Percentiles rank a stretch among this genome's conserved stretches.
phyloP scores from a whole-genome alignment of 2,329 filamentous ascomycete species.

The Cladosporium sp. region DNA sequence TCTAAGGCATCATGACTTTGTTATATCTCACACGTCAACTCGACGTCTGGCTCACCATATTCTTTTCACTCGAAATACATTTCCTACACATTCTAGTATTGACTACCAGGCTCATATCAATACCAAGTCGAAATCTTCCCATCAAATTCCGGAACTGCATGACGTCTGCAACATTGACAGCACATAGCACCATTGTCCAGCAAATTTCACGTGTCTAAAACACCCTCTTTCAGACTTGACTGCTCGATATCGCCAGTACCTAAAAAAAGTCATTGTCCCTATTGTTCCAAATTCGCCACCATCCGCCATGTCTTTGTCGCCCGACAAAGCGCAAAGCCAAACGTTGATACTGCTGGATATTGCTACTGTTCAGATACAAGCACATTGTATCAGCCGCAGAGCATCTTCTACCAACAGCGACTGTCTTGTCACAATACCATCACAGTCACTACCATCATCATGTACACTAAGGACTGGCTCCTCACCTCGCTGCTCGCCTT shows the following conservation, averaged over 20 bases:
- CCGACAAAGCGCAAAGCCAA: slow-evolving; percentile 1
- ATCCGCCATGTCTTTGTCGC: background rate
- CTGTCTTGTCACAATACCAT: background rate
- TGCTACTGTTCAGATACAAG: background rate
- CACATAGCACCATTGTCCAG: background rate
- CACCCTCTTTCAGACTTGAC: background rate
- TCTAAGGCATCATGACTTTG: background rate
- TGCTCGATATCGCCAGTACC: background rate
- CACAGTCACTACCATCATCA: slow-evolving; percentile 2
- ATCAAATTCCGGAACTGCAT: background rate
- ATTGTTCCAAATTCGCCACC: background rate
- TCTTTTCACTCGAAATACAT: too few species aligned
- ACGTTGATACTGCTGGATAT: background rate
- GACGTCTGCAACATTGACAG: background rate
- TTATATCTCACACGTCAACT: background rate
- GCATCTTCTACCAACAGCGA: background rate
- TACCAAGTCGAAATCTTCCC: too few species aligned
- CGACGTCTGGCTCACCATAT: background rate
- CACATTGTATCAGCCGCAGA: background rate
- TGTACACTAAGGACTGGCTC: slow-evolving; percentile 7
- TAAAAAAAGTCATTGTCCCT: slow-evolving; percentile 3
- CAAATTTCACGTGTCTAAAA: background rate
- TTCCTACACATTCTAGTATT: too few species aligned
- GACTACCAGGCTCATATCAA: too few species aligned
- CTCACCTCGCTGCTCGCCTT: slow-evolving; percentile 11